Evolutionary conservation across 2,329 filamentous ascomycete species (phyloP).

Genomic region (Corinectria fuckeliana): DNA sequence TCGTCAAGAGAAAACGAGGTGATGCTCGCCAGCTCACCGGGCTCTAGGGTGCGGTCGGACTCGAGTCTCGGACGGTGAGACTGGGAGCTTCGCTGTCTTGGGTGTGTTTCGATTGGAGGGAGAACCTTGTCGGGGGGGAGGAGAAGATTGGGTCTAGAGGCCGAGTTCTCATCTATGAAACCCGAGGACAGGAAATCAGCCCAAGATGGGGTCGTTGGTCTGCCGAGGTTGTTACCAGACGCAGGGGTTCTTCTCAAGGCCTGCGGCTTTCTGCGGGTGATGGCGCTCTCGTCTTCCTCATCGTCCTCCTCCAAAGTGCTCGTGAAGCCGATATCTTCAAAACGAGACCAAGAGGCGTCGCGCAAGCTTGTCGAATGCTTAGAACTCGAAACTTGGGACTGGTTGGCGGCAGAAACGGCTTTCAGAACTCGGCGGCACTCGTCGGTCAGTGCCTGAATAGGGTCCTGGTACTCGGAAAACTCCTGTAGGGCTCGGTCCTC

Average conservation of each 20-base stretch:
- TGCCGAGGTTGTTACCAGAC: constrained; percentile 72
- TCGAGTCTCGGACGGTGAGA: constrained; percentile 80
- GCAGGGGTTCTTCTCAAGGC: constrained; percentile 70
- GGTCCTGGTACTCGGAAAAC: constrained; percentile 89
- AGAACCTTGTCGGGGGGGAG: constrained; percentile 92
- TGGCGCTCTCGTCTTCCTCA: constrained; percentile 63
- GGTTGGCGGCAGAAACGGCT: constrained; percentile 86
- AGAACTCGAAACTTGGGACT: constrained; percentile 75
- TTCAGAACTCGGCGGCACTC: constrained; percentile 91
- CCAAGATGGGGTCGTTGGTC: constrained; percentile 97
- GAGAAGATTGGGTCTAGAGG: constrained; percentile 67
- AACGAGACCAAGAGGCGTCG: constrained; percentile 95
- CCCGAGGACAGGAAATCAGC: constrained; percentile 96
- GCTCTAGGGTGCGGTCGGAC: constrained; percentile 73
- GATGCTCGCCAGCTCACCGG: constrained; percentile 94
- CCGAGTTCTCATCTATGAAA: constrained; percentile 79
- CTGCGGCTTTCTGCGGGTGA: constrained; percentile 46
- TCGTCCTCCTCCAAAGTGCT: constrained; percentile 75
- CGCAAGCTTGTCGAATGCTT: constrained; percentile 75
- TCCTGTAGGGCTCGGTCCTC: constrained; percentile 83
- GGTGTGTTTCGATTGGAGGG: constrained; percentile 77
- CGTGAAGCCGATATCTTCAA: constrained; percentile 92
- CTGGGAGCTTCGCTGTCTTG: constrained; percentile 83
- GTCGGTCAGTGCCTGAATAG: constrained; percentile 85
- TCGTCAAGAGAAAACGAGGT: constrained; percentile 86